A percentile compares a stretch with the other conserved stretches of the same genome.
Conservation (phyloP, 2,329 filamentous ascomycete species). For the Colletotrichum scovillei region DNA sequence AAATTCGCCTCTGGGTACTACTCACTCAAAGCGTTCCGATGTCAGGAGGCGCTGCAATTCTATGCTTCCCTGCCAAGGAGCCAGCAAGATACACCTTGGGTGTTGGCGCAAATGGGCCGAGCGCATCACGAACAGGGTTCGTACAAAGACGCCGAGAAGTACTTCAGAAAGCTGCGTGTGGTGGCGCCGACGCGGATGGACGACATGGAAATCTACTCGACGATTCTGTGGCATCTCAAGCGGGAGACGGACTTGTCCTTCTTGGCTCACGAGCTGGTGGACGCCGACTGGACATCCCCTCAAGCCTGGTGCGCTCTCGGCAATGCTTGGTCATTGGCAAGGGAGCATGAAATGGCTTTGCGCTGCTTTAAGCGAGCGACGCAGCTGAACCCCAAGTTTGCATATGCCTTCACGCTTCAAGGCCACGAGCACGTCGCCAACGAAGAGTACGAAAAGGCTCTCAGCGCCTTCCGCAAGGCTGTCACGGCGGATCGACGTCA, state of each 20-base stretch:
- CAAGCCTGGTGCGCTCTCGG: conserved; percentile 97
- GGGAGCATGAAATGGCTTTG: conserved; percentile 94
- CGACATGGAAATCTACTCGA: conserved; percentile 98
- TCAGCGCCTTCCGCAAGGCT: conserved; percentile 86
- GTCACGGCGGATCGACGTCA: conserved; percentile 89
- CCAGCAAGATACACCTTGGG: conserved; percentile 93
- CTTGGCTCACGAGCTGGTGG: conserved; percentile 89
- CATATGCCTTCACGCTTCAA: conserved; percentile 95
- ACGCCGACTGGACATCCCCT: conserved; percentile 87
- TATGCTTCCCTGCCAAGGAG: conserved; percentile 76
- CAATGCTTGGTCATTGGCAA: conserved; percentile 92
- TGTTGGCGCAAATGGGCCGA: conserved; percentile 88
- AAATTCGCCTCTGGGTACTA: conserved; percentile 86
- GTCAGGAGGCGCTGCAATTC: conserved; percentile 78
- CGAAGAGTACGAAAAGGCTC: conserved; percentile 96
- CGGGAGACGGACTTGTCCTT: conserved; percentile 92
- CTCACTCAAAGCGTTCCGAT: conserved; percentile 81
- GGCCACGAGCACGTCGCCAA: conserved; percentile 96
- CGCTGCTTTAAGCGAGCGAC: conserved; percentile 95
- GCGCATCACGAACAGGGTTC: conserved; percentile 91
- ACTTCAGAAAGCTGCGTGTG: conserved; percentile 82
- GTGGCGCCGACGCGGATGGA: conserved; percentile 85
- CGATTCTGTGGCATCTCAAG: conserved; percentile 98
- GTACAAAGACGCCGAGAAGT: conserved; percentile 88
- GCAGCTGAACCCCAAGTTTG: conserved; percentile 88